These are phyloP conservation scores for Geosmithia flava DNA, from an alignment of 2,329 filamentous ascomycete species.

Conservation along the genomic window DNA sequence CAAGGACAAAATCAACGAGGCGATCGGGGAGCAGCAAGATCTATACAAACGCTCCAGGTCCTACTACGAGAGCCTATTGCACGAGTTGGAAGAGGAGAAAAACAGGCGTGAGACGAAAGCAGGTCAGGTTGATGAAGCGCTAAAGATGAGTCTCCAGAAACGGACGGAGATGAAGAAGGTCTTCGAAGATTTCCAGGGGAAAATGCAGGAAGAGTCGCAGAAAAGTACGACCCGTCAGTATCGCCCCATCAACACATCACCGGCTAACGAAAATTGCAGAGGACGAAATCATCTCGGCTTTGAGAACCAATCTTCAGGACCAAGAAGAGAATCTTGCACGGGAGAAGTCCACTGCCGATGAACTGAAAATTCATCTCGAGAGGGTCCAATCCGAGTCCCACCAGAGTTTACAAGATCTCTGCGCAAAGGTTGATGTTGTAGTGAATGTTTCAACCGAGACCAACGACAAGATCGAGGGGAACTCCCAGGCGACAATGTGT, in stretches of 20 bases:
- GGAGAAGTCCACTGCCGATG: background rate
- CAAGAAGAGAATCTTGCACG: background rate
- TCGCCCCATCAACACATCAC: background rate
- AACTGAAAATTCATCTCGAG: background rate
- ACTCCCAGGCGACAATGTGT: background rate
- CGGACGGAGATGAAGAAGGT: conserved; percentile 17
- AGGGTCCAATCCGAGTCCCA: background rate
- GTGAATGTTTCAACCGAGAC: background rate
- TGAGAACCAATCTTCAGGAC: background rate
- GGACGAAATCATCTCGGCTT: conserved; percentile 1
- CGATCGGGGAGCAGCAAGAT: conserved; percentile 31
- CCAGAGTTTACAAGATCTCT: background rate
- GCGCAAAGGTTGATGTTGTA: background rate
- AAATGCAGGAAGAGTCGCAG: conserved; percentile 8
- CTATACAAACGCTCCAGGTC: conserved; percentile 22
- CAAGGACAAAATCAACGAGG: conserved; percentile 28
- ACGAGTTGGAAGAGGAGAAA: conserved; percentile 19
- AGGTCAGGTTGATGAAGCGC: conserved; percentile 11
- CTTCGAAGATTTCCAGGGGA: conserved; percentile 12
- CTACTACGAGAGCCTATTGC: conserved; percentile 18
- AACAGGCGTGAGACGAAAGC: conserved; percentile 9
- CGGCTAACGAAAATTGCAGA: background rate
- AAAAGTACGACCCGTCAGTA: conserved; percentile 9
- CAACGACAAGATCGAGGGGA: background rate
- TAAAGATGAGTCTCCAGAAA: conserved; percentile 15